Conservation (phyloP, 2,329 filamentous ascomycete species). For the Colletotrichum caudatum region DNA sequence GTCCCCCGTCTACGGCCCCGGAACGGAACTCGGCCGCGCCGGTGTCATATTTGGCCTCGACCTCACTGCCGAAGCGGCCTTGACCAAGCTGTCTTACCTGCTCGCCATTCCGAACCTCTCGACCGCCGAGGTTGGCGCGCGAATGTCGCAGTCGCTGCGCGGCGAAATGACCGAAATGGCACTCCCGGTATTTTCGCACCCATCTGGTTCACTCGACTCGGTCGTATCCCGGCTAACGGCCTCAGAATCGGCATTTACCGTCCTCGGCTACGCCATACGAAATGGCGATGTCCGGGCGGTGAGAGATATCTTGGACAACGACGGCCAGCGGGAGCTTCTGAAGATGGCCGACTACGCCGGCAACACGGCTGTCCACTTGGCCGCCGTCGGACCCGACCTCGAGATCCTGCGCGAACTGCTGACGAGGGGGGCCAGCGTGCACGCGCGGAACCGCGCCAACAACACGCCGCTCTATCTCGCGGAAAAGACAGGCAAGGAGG, state of each 20-base stretch:
- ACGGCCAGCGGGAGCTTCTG: constrained; percentile 69
- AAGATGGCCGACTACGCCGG: constrained; percentile 84
- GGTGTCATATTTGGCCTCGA: constrained; percentile 92
- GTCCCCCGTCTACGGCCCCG: constrained; percentile 81
- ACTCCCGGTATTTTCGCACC: constrained; percentile 81
- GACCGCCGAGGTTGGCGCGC: constrained; percentile 72
- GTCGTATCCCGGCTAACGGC: constrained; percentile 58
- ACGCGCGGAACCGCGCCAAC: constrained; percentile 72
- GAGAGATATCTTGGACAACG: constrained; percentile 75
- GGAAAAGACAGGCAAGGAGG: constrained; percentile 66
- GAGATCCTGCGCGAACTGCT: constrained; percentile 71
- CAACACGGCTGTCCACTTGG: constrained; percentile 76
- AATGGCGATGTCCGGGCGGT: constrained; percentile 76
- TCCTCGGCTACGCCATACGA: constrained; percentile 83
- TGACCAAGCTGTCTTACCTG: constrained; percentile 91
- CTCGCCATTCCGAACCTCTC: constrained; percentile 76
- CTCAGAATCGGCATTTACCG: constrained; percentile 74
- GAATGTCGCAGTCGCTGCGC: constrained; percentile 80
- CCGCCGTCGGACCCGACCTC: constrained; percentile 65
- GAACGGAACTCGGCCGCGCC: constrained; percentile 81
- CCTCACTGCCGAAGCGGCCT: constrained; percentile 88
- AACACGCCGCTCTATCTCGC: constrained; percentile 76
- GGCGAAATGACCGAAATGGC: constrained; percentile 87
- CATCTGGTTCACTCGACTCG: constrained; percentile 64
- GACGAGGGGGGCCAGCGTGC: constrained; percentile 73